Percentiles rank a stretch among this genome's conserved stretches.
These are phyloP conservation scores for Logfia minima DNA, from an alignment of 129 eudicot genomes.

Conservation along the genomic window DNA sequence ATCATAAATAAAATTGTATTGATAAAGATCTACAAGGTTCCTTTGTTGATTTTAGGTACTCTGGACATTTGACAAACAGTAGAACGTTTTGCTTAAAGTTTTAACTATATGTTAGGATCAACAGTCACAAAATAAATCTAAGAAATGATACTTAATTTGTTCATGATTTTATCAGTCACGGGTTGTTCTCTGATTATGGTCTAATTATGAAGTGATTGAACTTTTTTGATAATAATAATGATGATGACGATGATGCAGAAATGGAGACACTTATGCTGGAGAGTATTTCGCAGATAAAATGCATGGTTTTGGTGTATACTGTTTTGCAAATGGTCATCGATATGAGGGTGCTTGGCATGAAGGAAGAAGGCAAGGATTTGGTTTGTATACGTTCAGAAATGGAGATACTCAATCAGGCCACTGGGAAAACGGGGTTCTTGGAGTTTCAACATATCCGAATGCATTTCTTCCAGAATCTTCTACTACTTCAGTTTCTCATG, in stretches of 20 bases:
- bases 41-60: neutral
- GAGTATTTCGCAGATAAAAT: neutral
- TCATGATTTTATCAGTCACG: neutral
- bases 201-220: neutral
- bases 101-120: neutral
- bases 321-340: neutral
- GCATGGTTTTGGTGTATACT: slow-evolving; percentile 3
- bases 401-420: neutral
- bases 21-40: neutral
- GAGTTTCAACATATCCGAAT: neutral
- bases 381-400: neutral
- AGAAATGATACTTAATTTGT: neutral
- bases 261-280: neutral
- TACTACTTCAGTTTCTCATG: neutral
- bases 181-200: neutral
- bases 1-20: neutral
- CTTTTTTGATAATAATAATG: neutral
- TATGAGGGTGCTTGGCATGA: slow-evolving; percentile 12
- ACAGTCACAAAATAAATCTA: neutral
- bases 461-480: neutral
- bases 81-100: neutral
- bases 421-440: neutral
- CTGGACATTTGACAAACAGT: neutral
- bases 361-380: slow-evolving; percentile 15
- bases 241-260: slow-evolving; percentile 7